Conservation (phyloP, 2,329 filamentous ascomycete species). For the Rhinocladiella similis region DNA sequence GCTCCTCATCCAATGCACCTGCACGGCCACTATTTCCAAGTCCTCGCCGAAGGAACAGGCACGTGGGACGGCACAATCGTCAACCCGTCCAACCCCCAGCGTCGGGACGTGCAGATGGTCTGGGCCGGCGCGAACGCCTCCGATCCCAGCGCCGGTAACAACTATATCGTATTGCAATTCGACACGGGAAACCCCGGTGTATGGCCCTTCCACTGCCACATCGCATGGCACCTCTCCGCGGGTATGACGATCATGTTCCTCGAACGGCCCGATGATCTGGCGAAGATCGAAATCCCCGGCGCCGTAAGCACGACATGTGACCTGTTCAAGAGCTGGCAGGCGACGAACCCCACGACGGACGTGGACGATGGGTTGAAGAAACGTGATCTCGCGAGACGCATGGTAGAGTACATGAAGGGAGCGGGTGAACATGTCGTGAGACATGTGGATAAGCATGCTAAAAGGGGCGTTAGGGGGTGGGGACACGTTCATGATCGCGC, state of each 20-base stretch:
- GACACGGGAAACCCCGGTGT: conserved; percentile 45
- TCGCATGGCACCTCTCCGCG: conserved; percentile 32
- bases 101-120: conserved; percentile 39
- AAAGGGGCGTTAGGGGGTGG: conserved; percentile 6
- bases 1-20: conserved; percentile 42
- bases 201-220: conserved; percentile 47
- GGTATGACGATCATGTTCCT: conserved; percentile 20
- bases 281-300: conserved; percentile 15
- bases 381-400: conserved; percentile 5
- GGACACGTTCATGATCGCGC: conserved; percentile 6
- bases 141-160: conserved; percentile 12
- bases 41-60: conserved; percentile 24
- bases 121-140: conserved; percentile 29
- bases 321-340: conserved; percentile 15
- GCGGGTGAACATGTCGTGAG: not conserved
- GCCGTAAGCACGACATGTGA: conserved; percentile 7
- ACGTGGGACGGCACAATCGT: conserved; percentile 23
- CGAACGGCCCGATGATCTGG: conserved; percentile 16
- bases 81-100: conserved; percentile 37
- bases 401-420: conserved; percentile 17
- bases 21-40: conserved; percentile 46
- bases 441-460: conserved; percentile 12
- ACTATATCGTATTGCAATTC: conserved; percentile 43
- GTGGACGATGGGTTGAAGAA: conserved; percentile 19
- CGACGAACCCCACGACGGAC: conserved; percentile 9